A percentile compares a stretch with the other conserved stretches of the same genome.
phyloP scores from a whole-genome alignment of 371 early-diverging fungal genomes.

The Mortierella sp. region DNA sequence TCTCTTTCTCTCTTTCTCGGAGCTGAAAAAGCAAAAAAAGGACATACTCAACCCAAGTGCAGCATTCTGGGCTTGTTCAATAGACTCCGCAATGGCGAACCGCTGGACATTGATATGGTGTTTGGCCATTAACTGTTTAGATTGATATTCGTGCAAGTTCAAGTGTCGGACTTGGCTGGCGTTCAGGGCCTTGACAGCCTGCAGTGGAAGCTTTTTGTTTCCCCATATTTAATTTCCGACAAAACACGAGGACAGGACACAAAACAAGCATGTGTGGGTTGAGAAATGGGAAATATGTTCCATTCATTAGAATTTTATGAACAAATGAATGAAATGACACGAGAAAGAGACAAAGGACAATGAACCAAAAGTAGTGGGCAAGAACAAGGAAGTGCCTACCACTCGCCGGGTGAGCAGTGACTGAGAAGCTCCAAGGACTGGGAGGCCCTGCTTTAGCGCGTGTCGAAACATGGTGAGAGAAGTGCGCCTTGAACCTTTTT shows the following conservation, averaged over 20 bases:
- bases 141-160: conserved; percentile 55
- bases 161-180: conserved; percentile 46
- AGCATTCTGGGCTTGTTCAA: conserved; percentile 64
- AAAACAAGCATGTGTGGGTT: background rate
- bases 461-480: conserved; percentile 20
- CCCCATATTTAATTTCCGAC: no score
- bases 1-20: no score
- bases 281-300: background rate
- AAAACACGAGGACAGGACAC: background rate
- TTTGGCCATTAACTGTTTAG: conserved; percentile 68
- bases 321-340: background rate
- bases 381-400: conserved; percentile 10
- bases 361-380: no score
- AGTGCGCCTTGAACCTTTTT: background rate
- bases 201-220: conserved; percentile 7
- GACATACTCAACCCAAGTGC: conserved; percentile 58
- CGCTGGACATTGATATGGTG: conserved; percentile 68
- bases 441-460: conserved; percentile 20
- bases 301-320: background rate
- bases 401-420: conserved; percentile 15
- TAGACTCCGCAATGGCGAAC: conserved; percentile 63
- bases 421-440: conserved; percentile 20
- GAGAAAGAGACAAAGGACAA: background rate
- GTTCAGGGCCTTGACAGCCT: conserved; percentile 22
- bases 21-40: no score